Evolutionary conservation across 495 filamentous ascomycete genomes (phyloP), one percentile per base, ranked within the genome.

Genomic region (Aspergillus bridgeri): DNA sequence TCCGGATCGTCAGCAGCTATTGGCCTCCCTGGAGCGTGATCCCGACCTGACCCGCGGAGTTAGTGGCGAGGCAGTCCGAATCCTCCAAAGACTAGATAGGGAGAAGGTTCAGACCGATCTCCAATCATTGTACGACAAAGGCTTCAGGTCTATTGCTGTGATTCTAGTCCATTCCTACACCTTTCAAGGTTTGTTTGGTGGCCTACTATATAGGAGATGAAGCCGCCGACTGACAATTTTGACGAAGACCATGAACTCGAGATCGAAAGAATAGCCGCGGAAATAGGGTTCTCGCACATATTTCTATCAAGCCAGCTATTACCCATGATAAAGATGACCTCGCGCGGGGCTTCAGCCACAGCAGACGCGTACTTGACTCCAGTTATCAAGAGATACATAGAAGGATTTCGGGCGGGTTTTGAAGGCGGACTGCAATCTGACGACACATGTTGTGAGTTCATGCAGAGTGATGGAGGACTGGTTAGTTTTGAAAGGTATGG

Each of bases 281-380:
- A 74, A 29, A 78, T 76, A 72, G 79, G 70, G 56, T 79, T 78
- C 57, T 79, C 72, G 15, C 76, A 78, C 42, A 98, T 33, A 2
- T 33, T 70, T 81, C 64, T 75, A 13, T 79, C 65, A 24, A 80
- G 72, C 51, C 78, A 76, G 48, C 48, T 82, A 23, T 95, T 96
- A 85, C 94, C 94, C 23, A 98, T 96, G 92, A 97, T 83, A 60
- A 79, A 79, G 53, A 72, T 83, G 33, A 78, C 82, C 27, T 88
- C 93, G 23, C 79, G 94, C 52, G 93, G 90, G 11, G 96, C 92
- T 7, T 96, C 90, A 17, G 90, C 94, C 9, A 94, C 91, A 23
- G 94, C 93, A 6, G 94, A 98, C 75, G 94, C 94, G 5, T 98
- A 98, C 67, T 81, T 98, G 4, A 98, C 94, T 2, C 94, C 94